phyloP scores from a whole-genome alignment of 2,329 filamentous ascomycete species.

The Diplodia intermedia region DNA sequence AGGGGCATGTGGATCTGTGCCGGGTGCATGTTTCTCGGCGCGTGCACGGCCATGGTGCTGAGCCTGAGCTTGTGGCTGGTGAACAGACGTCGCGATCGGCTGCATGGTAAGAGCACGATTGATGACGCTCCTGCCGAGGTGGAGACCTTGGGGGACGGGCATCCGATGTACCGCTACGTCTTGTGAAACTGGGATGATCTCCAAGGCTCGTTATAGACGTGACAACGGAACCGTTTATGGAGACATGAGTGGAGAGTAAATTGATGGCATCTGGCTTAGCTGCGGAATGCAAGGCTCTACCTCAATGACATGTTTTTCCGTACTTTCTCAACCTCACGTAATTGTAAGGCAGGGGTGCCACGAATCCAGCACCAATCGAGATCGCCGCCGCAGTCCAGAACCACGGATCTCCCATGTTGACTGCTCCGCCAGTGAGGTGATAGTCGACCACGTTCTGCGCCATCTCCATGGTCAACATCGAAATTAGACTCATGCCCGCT shows the following conservation, averaged over 20 bases:
- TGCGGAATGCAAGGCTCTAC: not conserved
- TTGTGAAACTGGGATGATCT: not conserved
- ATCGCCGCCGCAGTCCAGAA: constrained; percentile 62
- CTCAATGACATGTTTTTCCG: constrained; percentile 58
- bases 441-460: constrained; percentile 64
- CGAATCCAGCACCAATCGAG: constrained; percentile 54
- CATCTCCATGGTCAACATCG: constrained; percentile 65
- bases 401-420: constrained; percentile 54
- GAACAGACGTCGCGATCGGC: not conserved
- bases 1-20: not conserved
- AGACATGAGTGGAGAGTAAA: not conserved
- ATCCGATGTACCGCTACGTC: not conserved
- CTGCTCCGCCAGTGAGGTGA: constrained; percentile 60
- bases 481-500: constrained; percentile 65
- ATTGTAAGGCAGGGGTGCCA: constrained; percentile 62
- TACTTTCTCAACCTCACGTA: constrained; percentile 58
- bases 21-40: not conserved
- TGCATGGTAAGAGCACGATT: not conserved
- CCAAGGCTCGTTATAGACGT: not conserved
- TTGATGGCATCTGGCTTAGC: not conserved
- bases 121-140: not conserved
- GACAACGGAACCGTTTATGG: not conserved
- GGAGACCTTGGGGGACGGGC: not conserved
- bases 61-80: not conserved
- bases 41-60: not conserved